These are phyloP conservation scores for Lodderomyces jiufengensis DNA, from an alignment of 1,139 yeast genomes.

Conservation along the genomic window DNA sequence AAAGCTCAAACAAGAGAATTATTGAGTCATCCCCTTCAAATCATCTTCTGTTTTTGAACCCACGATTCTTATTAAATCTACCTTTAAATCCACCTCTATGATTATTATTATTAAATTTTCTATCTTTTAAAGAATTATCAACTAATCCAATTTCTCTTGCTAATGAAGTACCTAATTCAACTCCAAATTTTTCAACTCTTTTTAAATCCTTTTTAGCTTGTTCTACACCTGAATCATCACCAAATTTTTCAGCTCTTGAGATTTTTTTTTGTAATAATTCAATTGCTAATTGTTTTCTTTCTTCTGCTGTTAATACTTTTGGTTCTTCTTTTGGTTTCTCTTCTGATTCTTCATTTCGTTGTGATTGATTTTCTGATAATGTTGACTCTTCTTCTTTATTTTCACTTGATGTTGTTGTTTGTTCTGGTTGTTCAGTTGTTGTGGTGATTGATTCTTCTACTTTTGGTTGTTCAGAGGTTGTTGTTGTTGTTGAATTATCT, in stretches of 20 bases:
- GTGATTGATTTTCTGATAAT: slow-evolving; percentile 15
- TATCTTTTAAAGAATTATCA: slow-evolving; percentile 28
- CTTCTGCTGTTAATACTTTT: slow-evolving; percentile 58
- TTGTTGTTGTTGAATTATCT: slow-evolving; percentile 15
- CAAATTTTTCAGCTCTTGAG: slow-evolving; percentile 74
- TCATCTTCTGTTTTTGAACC: slow-evolving; percentile 2
- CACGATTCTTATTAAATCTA: slow-evolving; percentile 5
- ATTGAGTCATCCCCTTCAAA: too few relatives aligned
- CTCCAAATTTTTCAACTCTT: slow-evolving; percentile 83
- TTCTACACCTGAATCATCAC: slow-evolving; percentile 53
- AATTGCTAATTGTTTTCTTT: slow-evolving; percentile 64
- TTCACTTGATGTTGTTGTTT: slow-evolving; percentile 9
- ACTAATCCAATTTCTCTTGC: slow-evolving; percentile 65
- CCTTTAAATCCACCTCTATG: slow-evolving; percentile 12
- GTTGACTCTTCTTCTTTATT: too few relatives aligned
- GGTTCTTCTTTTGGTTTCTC: slow-evolving; percentile 26
- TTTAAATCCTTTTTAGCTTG: slow-evolving; percentile 56
- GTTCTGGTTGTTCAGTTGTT: slow-evolving; percentile 10
- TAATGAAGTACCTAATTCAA: slow-evolving; percentile 62
- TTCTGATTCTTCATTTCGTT: slow-evolving; percentile 11
- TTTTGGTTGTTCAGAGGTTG: slow-evolving; percentile 14
- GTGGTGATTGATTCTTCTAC: slow-evolving; percentile 10
- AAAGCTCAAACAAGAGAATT: too few relatives aligned
- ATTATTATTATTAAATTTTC: slow-evolving; percentile 13
- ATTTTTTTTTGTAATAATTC: slow-evolving; percentile 67